These are phyloP conservation scores for Adenanthera pavonina DNA, from an alignment of 306 rosid genomes.

Conservation along the genomic window DNA sequence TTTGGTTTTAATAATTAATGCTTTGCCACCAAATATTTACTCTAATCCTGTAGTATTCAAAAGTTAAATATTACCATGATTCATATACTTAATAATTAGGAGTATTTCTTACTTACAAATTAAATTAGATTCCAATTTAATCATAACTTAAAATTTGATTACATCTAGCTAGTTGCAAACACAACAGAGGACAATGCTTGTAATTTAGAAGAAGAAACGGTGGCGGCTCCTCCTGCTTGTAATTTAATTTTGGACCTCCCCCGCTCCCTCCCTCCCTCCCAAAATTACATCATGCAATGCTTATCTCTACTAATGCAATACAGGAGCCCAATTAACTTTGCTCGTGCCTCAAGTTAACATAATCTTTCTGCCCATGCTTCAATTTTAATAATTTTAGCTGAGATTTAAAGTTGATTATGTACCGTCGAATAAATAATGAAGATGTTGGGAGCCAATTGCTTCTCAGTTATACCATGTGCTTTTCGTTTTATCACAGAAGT, in stretches of 20 bases:
- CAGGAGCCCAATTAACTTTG: not conserved
- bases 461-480: too few species aligned
- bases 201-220: too few species aligned
- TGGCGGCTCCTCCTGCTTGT: too few species aligned
- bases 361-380: not conserved
- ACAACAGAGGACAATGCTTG: too few species aligned
- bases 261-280: too few species aligned
- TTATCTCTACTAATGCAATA: too few species aligned
- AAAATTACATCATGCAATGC: too few species aligned
- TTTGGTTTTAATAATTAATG: conserved; percentile 4
- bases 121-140: not conserved
- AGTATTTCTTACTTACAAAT: not conserved
- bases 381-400: not conserved
- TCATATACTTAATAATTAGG: not conserved
- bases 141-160: not conserved
- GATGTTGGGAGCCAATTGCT: not conserved
- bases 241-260: too few species aligned
- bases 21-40: not conserved
- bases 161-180: not conserved
- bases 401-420: not conserved
- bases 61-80: not conserved
- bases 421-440: not conserved
- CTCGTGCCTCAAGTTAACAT: too few species aligned
- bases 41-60: not conserved
- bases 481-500: too few species aligned